Evolutionary conservation across 2,329 filamentous ascomycete species (phyloP).

Genomic region (Xylariaceae sp.): DNA sequence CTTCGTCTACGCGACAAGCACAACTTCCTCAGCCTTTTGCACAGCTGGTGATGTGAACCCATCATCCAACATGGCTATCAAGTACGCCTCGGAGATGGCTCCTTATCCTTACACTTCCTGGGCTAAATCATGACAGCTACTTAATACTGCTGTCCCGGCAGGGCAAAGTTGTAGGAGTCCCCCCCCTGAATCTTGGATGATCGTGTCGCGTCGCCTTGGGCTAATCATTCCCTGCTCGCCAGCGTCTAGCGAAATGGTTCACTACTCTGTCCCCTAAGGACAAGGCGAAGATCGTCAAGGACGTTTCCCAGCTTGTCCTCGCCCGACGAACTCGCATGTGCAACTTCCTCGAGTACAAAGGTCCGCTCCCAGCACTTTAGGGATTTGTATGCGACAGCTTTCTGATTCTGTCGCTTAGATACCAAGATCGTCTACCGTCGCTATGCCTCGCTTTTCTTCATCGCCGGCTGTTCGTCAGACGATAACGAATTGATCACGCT

Average conservation of each 20-base stretch:
- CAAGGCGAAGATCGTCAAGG: slow-evolving; percentile 99
- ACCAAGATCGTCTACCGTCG: slow-evolving; percentile 98
- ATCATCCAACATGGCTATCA: slow-evolving; percentile 43
- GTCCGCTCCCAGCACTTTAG: slow-evolving; percentile 40
- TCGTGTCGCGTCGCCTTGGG: slow-evolving; percentile 24
- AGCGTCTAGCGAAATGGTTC: slow-evolving; percentile 99
- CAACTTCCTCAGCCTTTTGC: slow-evolving; percentile 6
- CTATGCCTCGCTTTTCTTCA: slow-evolving; percentile 98
- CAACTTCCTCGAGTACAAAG: slow-evolving; percentile 99
- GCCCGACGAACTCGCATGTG: slow-evolving; percentile 97
- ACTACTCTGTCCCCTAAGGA: slow-evolving; percentile 95
- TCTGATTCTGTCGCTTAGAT: slow-evolving; percentile 53
- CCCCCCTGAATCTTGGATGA: slow-evolving; percentile 32
- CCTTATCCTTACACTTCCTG: slow-evolving; percentile 2
- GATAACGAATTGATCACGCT: slow-evolving; percentile 98
- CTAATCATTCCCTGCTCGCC: slow-evolving; percentile 23
- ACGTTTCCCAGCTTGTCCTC: slow-evolving; percentile 95
- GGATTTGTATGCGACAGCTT: neutral
- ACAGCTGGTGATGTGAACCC: slow-evolving; percentile 27
- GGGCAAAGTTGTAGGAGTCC: slow-evolving; percentile 87
- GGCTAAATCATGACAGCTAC: slow-evolving; percentile 58
- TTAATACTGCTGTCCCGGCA: slow-evolving; percentile 95
- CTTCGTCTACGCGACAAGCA: slow-evolving; percentile 1
- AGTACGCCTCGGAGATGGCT: slow-evolving; percentile 36
- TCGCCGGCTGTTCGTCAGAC: slow-evolving; percentile 91